Base-by-base conservation (phyloP, 176 grass and related monocot species). In the Alopecurus myosuroides region DNA sequence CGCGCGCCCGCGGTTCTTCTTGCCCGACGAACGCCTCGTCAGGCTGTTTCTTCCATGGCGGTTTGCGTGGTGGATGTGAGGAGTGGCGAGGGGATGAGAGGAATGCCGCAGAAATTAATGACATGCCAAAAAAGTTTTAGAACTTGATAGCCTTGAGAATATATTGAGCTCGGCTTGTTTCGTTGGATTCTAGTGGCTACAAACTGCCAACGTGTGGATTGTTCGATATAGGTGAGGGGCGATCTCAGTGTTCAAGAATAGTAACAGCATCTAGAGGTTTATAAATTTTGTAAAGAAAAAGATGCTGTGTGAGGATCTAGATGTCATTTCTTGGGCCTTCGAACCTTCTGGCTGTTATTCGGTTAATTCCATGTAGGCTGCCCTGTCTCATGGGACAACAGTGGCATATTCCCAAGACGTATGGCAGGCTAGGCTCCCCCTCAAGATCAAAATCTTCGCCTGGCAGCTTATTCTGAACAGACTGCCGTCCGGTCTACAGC, bases 51-150 rank as follows among this genome's bases (percentile, higher is more conserved):
- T 60, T 46, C 77, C 70, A 81, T 61, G 88, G 88, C 8, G 79
- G 84, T 22, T 82, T 86, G 53, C 65, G 28, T 15, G 74, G 64
- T 69, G 63, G 52, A 70, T 74, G 70, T 49, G 35, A 34, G 39
- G 51, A 77, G 19, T 11, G 44, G 37, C 28, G 42, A 52, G n/a
- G 20, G 41, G 42, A 17, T 10, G 83, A 41, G 41, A 25, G 61
- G 60, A 50, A 74, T 49, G 20, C 42, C 2, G 22, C 11, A 83
- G 35, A 62, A 82, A 79, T 23, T 5, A 40, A 23, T 57, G 88
- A 79, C 84, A 90, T 86, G 84, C 49, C 84, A 48, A 90, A 90
- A 83, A 67, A 65, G 74, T 66, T 42, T 77, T 28, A 56, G 61
- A 30, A 48, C 35, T 40, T 82, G 25, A 2, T 90, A 74, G 18